Conservation (phyloP, 1,139 yeast species). For the Candida albicans region DNA sequence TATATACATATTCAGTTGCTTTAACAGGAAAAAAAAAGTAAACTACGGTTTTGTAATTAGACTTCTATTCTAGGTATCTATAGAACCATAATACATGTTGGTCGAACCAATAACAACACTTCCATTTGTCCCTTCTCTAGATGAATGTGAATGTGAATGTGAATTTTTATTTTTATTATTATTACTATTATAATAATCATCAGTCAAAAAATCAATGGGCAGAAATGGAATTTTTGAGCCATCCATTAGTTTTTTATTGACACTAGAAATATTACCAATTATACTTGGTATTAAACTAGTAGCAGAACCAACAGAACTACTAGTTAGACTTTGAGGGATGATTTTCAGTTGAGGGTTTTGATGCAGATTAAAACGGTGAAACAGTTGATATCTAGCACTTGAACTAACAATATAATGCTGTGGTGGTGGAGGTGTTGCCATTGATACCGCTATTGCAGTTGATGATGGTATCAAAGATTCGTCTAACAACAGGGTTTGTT, state of each 20-base stretch:
- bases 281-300: conserved; percentile 45
- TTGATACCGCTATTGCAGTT: no score
- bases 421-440: conserved; percentile 11
- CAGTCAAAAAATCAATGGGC: conserved; percentile 44
- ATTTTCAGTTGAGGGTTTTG: background rate
- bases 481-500: conserved; percentile 2
- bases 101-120: background rate
- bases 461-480: conserved; percentile 1
- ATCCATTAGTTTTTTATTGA: conserved; percentile 36
- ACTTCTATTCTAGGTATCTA: background rate
- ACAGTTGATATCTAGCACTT: conserved; percentile 2
- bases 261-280: conserved; percentile 41
- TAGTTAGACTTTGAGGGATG: conserved; percentile 5
- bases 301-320: conserved; percentile 14
- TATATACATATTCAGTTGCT: background rate
- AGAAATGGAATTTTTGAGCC: conserved; percentile 42
- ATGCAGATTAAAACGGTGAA: background rate
- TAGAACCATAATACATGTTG: conserved; percentile 5
- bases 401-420: conserved; percentile 8
- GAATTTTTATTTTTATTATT: background rate
- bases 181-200: conserved; percentile 24
- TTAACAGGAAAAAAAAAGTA: background rate
- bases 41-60: background rate
- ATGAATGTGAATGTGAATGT: conserved; percentile 15
- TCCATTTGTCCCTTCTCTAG: conserved; percentile 1